phyloP scores from a whole-genome alignment of 768 basidiomycete genomes.

The Boletus subcaerulescens region DNA sequence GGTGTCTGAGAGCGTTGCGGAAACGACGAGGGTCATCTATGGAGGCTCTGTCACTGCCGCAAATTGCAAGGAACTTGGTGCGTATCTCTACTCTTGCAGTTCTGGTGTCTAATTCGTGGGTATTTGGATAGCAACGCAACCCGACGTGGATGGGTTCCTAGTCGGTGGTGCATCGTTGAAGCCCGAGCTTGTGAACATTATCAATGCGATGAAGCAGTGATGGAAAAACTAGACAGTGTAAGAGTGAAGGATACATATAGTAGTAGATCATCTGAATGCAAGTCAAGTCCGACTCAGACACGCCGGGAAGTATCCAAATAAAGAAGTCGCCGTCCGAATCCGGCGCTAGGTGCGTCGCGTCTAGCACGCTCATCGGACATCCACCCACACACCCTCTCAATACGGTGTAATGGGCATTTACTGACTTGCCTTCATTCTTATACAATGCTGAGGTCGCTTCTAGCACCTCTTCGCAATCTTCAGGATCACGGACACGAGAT shows the following conservation, averaged over 20 bases:
- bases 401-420: conserved; percentile 4
- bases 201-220: conserved; percentile 57
- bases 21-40: conserved; percentile 83
- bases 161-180: conserved; percentile 98
- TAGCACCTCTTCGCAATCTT: conserved; percentile 56
- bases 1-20: conserved; percentile 69
- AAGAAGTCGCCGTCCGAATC: background rate
- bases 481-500: conserved; percentile 44
- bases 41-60: conserved; percentile 91
- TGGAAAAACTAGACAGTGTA: background rate
- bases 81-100: conserved; percentile 25
- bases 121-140: conserved; percentile 53
- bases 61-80: conserved; percentile 87
- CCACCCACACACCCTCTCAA: background rate
- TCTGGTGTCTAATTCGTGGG: background rate
- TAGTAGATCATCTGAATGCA: too few relatives aligned
- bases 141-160: conserved; percentile 95
- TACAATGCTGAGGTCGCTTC: conserved; percentile 54
- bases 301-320: background rate
- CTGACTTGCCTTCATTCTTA: background rate
- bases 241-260: too few relatives aligned
- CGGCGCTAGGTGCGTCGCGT: background rate
- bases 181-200: conserved; percentile 91
- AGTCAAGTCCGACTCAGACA: too few relatives aligned
- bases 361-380: background rate